These are phyloP conservation scores for Penicillium italicum DNA, from an alignment of 2,329 filamentous ascomycete genomes.

Conservation along the genomic window DNA sequence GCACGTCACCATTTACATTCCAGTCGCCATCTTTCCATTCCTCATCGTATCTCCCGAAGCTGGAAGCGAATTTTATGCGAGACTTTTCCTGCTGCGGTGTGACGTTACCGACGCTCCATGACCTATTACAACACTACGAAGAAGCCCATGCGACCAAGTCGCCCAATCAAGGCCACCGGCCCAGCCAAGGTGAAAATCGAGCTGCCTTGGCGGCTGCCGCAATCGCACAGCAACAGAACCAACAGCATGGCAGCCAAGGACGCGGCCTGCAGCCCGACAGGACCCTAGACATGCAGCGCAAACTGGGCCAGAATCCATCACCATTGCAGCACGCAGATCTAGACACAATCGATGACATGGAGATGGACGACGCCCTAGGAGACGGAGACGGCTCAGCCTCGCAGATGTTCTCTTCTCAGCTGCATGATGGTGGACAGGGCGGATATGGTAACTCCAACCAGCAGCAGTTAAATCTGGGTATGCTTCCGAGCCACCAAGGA, in stretches of 20 bases:
- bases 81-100: constrained; percentile 95
- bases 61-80: constrained; percentile 96
- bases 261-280: constrained; percentile 36
- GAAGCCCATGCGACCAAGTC: constrained; percentile 79
- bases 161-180: constrained; percentile 47
- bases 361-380: constrained; percentile 81
- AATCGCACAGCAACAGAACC: constrained; percentile 50
- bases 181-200: constrained; percentile 51
- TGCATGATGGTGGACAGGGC: constrained; percentile 65
- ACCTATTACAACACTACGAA: constrained; percentile 94
- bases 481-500: constrained; percentile 70
- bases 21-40: constrained; percentile 96
- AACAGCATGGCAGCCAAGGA: constrained; percentile 40
- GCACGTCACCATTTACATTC: constrained; percentile 87
- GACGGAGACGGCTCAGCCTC: constrained; percentile 37
- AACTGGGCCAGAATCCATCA: constrained; percentile 34
- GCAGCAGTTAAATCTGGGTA: constrained; percentile 76
- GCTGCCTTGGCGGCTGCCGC: constrained; percentile 47
- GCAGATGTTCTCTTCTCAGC: constrained; percentile 53
- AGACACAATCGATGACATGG: constrained; percentile 90
- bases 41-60: constrained; percentile 90
- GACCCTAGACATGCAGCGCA: constrained; percentile 37
- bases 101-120: constrained; percentile 85
- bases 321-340: constrained; percentile 55
- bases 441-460: constrained; percentile 56